phyloP scores from a whole-genome alignment of 345 rosid species.

The Lenwebbia sp. region DNA sequence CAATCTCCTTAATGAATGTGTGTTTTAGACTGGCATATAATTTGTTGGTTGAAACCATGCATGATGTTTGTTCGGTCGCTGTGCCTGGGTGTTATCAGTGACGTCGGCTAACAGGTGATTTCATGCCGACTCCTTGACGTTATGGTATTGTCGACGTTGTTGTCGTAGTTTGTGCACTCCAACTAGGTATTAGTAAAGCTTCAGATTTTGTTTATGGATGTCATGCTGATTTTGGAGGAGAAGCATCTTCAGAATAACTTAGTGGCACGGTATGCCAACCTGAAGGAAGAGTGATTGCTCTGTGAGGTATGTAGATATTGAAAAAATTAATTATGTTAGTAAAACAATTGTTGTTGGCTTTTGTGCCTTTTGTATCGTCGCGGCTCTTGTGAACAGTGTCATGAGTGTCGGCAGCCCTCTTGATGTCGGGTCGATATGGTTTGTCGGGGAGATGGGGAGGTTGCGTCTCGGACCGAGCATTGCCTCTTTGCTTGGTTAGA shows the following conservation, averaged over 20 bases:
- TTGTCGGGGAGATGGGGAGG: not conserved
- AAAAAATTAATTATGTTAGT: not conserved
- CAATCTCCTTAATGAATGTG: not conserved
- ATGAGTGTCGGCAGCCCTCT: not conserved
- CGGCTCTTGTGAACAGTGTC: not conserved
- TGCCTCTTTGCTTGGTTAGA: not conserved
- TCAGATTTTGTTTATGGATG: not conserved
- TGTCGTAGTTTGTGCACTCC: not conserved
- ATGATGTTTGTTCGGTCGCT: not conserved
- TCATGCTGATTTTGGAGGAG: not conserved
- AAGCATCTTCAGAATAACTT: not conserved
- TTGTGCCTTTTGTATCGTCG: not conserved
- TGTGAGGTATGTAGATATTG: not conserved
- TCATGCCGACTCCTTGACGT: not conserved
- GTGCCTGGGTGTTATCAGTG: not conserved
- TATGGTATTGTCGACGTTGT: not conserved
- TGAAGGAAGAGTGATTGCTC: not conserved
- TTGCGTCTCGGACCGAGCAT: not conserved
- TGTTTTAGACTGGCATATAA: not conserved
- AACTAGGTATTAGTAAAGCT: not conserved
- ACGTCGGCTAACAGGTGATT: not conserved
- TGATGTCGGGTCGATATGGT: not conserved
- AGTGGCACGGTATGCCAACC: not conserved
- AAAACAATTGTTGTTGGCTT: not conserved
- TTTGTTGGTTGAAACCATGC: not conserved